phyloP scores from a whole-genome alignment of 352 stramenopile genomes.

The Phytophthora sp. region DNA sequence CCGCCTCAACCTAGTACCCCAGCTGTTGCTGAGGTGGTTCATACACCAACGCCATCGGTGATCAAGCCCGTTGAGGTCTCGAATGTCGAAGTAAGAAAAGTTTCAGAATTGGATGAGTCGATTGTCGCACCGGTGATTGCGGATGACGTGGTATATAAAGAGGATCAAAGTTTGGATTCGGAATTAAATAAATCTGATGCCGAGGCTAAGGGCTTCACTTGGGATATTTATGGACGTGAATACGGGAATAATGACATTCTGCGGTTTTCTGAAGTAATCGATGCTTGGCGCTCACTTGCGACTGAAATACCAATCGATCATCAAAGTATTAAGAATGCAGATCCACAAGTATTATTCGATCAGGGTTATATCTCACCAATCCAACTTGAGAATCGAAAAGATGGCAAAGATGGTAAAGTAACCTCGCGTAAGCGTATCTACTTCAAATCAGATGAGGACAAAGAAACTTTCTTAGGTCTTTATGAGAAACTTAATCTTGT shows the following conservation, averaged over 20 bases:
- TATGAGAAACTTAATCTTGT: not conserved
- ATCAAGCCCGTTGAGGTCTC: slow-evolving; percentile 28
- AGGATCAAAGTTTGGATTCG: slow-evolving; percentile 32
- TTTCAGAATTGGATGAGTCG: slow-evolving; percentile 34
- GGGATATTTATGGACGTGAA: not conserved
- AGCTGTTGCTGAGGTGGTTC: slow-evolving; percentile 19
- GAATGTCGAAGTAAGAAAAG: slow-evolving; percentile 31
- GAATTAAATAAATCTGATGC: no score
- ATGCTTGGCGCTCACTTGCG: not conserved
- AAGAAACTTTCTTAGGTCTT: not conserved
- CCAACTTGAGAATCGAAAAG: not conserved
- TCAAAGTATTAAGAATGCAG: not conserved
- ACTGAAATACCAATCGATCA: not conserved
- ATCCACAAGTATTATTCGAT: not conserved
- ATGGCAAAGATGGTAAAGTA: not conserved
- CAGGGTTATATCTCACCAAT: not conserved
- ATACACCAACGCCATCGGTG: slow-evolving; percentile 33
- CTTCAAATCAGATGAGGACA: not conserved
- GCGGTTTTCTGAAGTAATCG: not conserved
- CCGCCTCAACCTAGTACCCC: slow-evolving; percentile 13
- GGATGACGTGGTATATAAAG: slow-evolving; percentile 28
- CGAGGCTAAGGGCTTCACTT: slow-evolving; percentile 11
- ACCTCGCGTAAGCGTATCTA: not conserved
- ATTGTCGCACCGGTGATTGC: slow-evolving; percentile 29
- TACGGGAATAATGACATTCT: slow-evolving; percentile 14